Base-by-base conservation (phyloP, 352 stramenopile genomes). In the Phytophthora cryptogea region DNA sequence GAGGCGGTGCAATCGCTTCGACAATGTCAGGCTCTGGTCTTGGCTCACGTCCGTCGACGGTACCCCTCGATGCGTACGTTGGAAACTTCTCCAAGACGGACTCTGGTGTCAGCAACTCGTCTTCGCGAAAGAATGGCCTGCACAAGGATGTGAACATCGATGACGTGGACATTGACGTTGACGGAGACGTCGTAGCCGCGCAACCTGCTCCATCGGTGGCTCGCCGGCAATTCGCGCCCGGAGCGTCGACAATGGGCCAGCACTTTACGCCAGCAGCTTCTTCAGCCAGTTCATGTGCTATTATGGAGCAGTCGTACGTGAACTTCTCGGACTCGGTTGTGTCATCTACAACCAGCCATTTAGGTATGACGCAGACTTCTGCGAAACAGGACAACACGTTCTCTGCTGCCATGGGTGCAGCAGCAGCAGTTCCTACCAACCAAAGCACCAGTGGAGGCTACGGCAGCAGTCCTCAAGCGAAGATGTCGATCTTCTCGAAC, bases 401-500 rank as follows among this genome's bases (percentile, higher is more conserved):
- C 45, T 72, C 66, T 20, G 42, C 62, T 11, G 62, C 62, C 13
- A 71, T 75, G 36, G 47, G 49, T 6, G 65, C 54, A 49, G 46
- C 47, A 30, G 65, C 54, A 49, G 46, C 47, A 30, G 16, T 28
- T 57, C 31, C 39, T 31, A 39, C 31, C 30, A 37, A 47, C 9
- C 26, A 63, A 43, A 41, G 43, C 42, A 67, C 46, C 49, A 69
- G n/a, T 11, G 46, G 35, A 30, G 50, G 54, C 27, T 50, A 60
- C 30, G 60, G 56, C 52, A 74, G 50, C 59, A 66, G 46, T 54
- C 65, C 43, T 54, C 71, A 74, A 33, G 42, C 36, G 8, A 76
- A 79, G 44, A 70, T 74, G 28, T 83, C 76, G 8, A 83, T 72
- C 40, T 79, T 80, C 40, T 86, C 76, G 28, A 69, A 76, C 20